These are phyloP conservation scores for Acephala macrosclerotiorum DNA, from an alignment of 2,329 filamentous ascomycete genomes.

Conservation along the genomic window DNA sequence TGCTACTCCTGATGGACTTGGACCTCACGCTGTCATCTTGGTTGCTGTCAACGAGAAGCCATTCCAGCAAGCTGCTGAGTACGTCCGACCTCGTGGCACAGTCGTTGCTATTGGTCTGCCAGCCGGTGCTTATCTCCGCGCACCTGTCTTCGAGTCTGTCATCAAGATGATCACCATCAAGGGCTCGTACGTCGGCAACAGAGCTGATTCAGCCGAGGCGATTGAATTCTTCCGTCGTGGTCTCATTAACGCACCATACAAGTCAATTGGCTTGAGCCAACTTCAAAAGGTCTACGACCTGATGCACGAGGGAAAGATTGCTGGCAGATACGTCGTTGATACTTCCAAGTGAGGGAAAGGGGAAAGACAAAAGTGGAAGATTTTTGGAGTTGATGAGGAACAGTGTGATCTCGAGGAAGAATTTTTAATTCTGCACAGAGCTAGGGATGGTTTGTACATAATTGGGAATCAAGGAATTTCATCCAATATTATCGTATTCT, in stretches of 20 bases:
- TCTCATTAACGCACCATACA: constrained; percentile 71
- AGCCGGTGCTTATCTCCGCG: constrained; percentile 78
- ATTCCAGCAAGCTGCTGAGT: constrained; percentile 91
- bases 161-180: constrained; percentile 91
- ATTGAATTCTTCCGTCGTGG: constrained; percentile 88
- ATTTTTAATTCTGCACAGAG: background rate
- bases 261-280: constrained; percentile 82
- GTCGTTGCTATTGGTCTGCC: constrained; percentile 92
- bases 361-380: constrained; percentile 3
- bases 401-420: background rate
- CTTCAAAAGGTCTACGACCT: constrained; percentile 81
- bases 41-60: constrained; percentile 89
- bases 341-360: constrained; percentile 62
- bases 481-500: background rate
- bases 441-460: background rate
- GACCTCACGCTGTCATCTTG: constrained; percentile 86
- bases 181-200: constrained; percentile 93
- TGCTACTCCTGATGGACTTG: constrained; percentile 79
- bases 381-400: constrained; percentile 7
- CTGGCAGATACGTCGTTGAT: constrained; percentile 82
- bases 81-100: constrained; percentile 82
- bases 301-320: constrained; percentile 74
- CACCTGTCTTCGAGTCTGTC: constrained; percentile 89
- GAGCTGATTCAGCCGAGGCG: constrained; percentile 86
- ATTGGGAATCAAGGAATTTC: background rate